Percentiles rank a stretch among this genome's conserved stretches.
These are phyloP conservation scores for Lichtheimia ramosa DNA, from an alignment of 371 early-diverging fungal genomes.

Conservation along the genomic window DNA sequence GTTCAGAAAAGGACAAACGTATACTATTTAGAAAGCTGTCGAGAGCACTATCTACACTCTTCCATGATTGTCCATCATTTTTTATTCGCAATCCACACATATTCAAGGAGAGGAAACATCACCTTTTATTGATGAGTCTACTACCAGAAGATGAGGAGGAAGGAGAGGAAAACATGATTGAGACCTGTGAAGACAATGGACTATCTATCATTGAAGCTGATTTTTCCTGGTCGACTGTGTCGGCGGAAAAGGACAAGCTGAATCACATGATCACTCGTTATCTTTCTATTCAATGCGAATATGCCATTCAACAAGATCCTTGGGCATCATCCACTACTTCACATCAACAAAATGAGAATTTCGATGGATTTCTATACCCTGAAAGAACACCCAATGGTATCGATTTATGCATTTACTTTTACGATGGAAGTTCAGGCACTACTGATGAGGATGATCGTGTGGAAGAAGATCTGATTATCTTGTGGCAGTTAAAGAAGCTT, in stretches of 20 bases:
- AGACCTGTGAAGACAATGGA: constrained; percentile 43
- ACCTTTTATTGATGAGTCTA: constrained; percentile 24
- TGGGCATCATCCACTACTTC: not conserved
- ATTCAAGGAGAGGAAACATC: constrained; percentile 39
- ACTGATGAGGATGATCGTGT: not conserved
- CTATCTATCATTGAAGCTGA: constrained; percentile 50
- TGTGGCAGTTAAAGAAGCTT: constrained; percentile 27
- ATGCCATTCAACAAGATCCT: constrained; percentile 15
- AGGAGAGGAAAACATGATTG: constrained; percentile 14
- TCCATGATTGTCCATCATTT: constrained; percentile 8
- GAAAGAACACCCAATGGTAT: constrained; percentile 45
- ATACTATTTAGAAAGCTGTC: constrained; percentile 33
- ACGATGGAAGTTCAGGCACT: constrained; percentile 19
- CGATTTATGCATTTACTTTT: constrained; percentile 48
- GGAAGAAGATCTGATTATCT: constrained; percentile 24
- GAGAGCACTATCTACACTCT: constrained; percentile 22
- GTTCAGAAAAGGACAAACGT: constrained; percentile 29
- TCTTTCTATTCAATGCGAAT: constrained; percentile 28
- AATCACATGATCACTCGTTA: constrained; percentile 23
- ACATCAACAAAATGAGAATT: constrained; percentile 4
- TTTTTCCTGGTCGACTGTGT: constrained; percentile 35
- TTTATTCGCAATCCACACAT: constrained; percentile 12
- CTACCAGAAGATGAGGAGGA: constrained; percentile 12
- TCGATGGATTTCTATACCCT: constrained; percentile 28
- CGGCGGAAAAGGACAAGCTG: constrained; percentile 14